Percentiles rank a stretch among this genome's conserved stretches.
Conservation (phyloP, 1,284 basidiomycete genomes). For the Ganoderma multipileum region DNA sequence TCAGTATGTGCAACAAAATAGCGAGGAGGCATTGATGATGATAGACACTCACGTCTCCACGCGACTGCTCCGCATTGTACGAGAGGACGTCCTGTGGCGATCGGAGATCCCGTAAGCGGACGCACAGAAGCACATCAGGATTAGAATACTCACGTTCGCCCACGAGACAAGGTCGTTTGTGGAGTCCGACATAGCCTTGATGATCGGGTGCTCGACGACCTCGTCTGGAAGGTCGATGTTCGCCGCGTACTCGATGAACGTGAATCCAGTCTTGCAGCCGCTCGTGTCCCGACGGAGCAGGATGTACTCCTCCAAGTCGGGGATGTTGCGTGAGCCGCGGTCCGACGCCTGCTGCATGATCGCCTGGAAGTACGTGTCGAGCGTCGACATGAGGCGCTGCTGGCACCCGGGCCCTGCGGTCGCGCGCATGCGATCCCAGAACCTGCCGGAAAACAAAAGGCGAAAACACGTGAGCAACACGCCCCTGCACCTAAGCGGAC, state of each 20-base stretch:
- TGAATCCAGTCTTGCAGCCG: conserved; percentile 51
- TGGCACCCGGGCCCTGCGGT: conserved; percentile 43
- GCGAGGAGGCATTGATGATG: background rate
- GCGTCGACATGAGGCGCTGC: conserved; percentile 47
- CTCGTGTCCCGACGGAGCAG: conserved; percentile 48
- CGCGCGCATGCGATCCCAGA: conserved; percentile 46
- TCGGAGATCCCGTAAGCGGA: conserved; percentile 16
- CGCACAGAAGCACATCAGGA: background rate
- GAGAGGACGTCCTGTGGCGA: conserved; percentile 47
- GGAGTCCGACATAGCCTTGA: conserved; percentile 42
- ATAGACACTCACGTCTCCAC: conserved; percentile 45
- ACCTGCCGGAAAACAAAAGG: conserved; percentile 37
- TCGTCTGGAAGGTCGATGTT: conserved; percentile 49
- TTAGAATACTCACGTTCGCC: conserved; percentile 44
- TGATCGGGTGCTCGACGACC: conserved; percentile 46
- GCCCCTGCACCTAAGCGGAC: background rate
- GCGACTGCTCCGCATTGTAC: conserved; percentile 51
- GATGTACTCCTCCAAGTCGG: conserved; percentile 47
- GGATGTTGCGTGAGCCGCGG: conserved; percentile 41
- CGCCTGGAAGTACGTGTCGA: conserved; percentile 46
- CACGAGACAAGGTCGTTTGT: conserved; percentile 50
- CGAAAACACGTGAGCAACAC: conserved; percentile 16
- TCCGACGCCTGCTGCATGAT: conserved; percentile 51
- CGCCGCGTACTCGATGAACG: conserved; percentile 42
- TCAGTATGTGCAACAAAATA: conserved; percentile 7